A percentile compares a stretch with the other conserved stretches of the same genome.
These are phyloP conservation scores for Camillea tinctor DNA, from an alignment of 2,329 filamentous ascomycete species.

Conservation along the genomic window DNA sequence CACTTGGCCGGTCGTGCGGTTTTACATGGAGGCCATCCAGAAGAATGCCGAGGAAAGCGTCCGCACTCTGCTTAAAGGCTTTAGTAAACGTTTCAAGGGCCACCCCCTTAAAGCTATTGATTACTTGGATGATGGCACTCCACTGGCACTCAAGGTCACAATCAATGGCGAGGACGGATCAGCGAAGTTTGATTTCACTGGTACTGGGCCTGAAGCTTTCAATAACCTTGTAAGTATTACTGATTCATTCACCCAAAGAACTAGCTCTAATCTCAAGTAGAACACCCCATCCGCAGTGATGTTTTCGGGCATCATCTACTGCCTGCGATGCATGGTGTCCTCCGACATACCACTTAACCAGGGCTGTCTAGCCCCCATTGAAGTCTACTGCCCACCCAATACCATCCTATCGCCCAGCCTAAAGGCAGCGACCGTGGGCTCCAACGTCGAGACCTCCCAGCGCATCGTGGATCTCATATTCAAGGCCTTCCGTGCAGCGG, in stretches of 20 bases:
- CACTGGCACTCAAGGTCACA: conserved; percentile 23
- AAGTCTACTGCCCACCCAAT: conserved; percentile 15
- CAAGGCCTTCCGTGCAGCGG: conserved; percentile 71
- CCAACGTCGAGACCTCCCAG: conserved; percentile 31
- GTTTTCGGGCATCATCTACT: conserved; percentile 29
- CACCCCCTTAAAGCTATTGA: conserved; percentile 58
- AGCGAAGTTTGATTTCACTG: conserved; percentile 54
- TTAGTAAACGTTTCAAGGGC: conserved; percentile 43
- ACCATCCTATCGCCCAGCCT: conserved; percentile 28
- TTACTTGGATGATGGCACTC: conserved; percentile 65
- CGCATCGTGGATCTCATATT: conserved; percentile 65
- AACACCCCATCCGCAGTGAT: conserved; percentile 30
- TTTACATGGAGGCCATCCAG: conserved; percentile 41
- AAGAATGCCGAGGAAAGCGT: conserved; percentile 38
- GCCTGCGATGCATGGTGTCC: conserved; percentile 61
- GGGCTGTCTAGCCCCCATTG: conserved; percentile 53
- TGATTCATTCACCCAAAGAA: background rate
- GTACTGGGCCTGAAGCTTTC: conserved; percentile 52
- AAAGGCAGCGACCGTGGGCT: conserved; percentile 15
- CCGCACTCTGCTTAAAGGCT: conserved; percentile 27
- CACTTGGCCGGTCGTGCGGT: conserved; percentile 31
- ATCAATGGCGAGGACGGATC: conserved; percentile 69
- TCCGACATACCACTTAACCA: conserved; percentile 75
- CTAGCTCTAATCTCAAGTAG: conserved; percentile 1
- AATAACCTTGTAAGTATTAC: conserved; percentile 19